Percentiles rank a stretch among this genome's conserved stretches.
Conservation (phyloP, 192 early-diverging fungal species). For the Backusella psychrophila region DNA sequence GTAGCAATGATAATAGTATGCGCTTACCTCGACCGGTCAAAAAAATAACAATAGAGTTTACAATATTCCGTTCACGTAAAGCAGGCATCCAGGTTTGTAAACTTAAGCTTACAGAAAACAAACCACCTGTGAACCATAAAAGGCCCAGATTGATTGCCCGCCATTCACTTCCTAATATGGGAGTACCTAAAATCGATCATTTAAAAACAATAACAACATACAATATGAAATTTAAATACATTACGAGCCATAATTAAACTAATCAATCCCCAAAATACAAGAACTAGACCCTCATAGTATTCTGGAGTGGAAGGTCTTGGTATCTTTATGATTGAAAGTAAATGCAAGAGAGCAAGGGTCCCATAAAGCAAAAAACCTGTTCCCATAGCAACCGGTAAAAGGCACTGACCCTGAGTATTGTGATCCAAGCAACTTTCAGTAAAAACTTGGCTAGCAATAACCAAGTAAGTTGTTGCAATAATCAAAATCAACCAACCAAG, state of each 20-base stretch:
- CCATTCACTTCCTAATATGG: slow-evolving; percentile 22
- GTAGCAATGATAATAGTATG: not conserved
- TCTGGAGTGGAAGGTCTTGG: slow-evolving; percentile 39
- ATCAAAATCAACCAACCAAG: slow-evolving; percentile 13
- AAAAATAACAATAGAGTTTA: slow-evolving; percentile 39
- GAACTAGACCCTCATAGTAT: slow-evolving; percentile 37
- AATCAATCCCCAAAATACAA: slow-evolving; percentile 44
- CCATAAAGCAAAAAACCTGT: slow-evolving; percentile 43
- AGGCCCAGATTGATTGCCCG: slow-evolving; percentile 40
- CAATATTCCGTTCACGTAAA: slow-evolving; percentile 37
- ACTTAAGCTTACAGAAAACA: slow-evolving; percentile 38
- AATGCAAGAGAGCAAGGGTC: slow-evolving; percentile 42
- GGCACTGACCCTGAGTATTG: slow-evolving; percentile 27
- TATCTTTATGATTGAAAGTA: slow-evolving; percentile 34
- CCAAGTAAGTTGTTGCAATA: slow-evolving; percentile 9
- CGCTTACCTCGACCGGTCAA: slow-evolving; percentile 36
- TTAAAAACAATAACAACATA: not conserved
- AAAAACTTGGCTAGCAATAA: slow-evolving; percentile 1
- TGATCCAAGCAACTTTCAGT: not conserved
- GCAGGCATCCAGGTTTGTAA: slow-evolving; percentile 24
- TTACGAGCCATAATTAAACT: slow-evolving; percentile 27
- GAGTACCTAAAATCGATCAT: not conserved
- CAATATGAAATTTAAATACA: not conserved
- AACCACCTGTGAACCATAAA: slow-evolving; percentile 44
- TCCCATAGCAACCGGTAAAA: slow-evolving; percentile 41